phyloP scores from a whole-genome alignment of 2,329 filamentous ascomycete species.

The Hypoxylon sp. region DNA sequence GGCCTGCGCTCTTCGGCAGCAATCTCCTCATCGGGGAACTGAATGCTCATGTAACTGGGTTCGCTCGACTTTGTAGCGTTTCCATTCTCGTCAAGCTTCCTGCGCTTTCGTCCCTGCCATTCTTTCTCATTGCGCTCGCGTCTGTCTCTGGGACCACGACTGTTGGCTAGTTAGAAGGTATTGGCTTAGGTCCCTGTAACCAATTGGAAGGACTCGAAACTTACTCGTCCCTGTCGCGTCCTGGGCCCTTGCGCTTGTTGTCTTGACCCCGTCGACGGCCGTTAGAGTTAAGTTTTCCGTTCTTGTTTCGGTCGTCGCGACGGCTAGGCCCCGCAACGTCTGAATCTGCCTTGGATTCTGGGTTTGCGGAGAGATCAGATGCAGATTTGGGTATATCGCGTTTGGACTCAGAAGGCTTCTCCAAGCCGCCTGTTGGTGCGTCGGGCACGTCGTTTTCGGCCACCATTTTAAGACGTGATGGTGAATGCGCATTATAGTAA shows the following conservation, averaged over 20 bases:
- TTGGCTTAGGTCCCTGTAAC: constrained; percentile 45
- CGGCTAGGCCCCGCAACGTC: constrained; percentile 34
- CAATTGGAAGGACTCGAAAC: constrained; percentile 4
- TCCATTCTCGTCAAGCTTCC: constrained; percentile 59
- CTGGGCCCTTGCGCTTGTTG: constrained; percentile 22
- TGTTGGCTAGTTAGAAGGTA: constrained; percentile 63
- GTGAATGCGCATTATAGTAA: constrained; percentile 44
- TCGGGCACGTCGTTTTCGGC: constrained; percentile 36
- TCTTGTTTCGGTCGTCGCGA: constrained; percentile 38
- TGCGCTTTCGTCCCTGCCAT: constrained; percentile 68
- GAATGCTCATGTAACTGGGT: constrained; percentile 69
- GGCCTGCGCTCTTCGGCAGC: constrained; percentile 87
- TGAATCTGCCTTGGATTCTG: constrained; percentile 35
- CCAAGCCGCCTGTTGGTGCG: constrained; percentile 17
- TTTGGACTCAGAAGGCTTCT: constrained; percentile 17
- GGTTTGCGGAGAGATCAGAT: constrained; percentile 27
- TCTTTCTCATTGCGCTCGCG: constrained; percentile 62
- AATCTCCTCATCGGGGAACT: constrained; percentile 83
- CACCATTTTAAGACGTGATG: constrained; percentile 46
- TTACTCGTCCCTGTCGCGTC: constrained; percentile 47
- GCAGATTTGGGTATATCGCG: constrained; percentile 14
- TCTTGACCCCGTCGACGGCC: constrained; percentile 37
- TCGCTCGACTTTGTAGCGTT: constrained; percentile 53
- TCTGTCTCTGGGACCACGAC: constrained; percentile 66
- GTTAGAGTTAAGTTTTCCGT: constrained; percentile 42